Evolutionary conservation across 768 basidiomycete species (phyloP).

Genomic region (Collybia sp.): DNA sequence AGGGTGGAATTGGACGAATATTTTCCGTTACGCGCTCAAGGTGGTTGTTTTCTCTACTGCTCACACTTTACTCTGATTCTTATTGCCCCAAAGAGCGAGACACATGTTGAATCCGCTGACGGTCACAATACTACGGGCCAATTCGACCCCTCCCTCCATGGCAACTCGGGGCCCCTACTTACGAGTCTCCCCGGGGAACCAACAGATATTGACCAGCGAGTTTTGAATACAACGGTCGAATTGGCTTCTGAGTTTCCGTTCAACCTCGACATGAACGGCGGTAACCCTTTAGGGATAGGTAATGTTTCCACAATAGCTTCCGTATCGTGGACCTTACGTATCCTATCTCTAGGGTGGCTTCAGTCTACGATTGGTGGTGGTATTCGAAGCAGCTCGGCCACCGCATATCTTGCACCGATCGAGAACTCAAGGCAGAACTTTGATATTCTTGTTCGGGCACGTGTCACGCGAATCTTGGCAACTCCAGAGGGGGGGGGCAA

Average conservation of each 20-base stretch:
- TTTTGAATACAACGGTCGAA: constrained; percentile 29
- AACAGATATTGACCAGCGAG: constrained; percentile 22
- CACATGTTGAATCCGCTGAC: constrained; percentile 30
- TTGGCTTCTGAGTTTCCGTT: constrained; percentile 26
- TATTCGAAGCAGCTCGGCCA: constrained; percentile 19
- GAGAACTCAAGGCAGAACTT: too few species aligned
- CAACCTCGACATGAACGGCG: constrained; percentile 27
- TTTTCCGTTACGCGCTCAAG: constrained; percentile 27
- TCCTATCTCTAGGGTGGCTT: constrained; percentile 10
- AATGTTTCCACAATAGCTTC: not conserved
- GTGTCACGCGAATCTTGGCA: too few species aligned
- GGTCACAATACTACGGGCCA: constrained; percentile 30
- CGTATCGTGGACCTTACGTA: too few species aligned
- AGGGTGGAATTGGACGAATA: constrained; percentile 31
- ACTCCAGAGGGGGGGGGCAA: too few species aligned
- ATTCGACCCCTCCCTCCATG: constrained; percentile 32
- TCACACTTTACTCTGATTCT: not conserved
- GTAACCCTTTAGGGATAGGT: constrained; percentile 26
- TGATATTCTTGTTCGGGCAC: too few species aligned
- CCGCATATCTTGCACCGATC: constrained; percentile 13
- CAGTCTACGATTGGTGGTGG: constrained; percentile 17
- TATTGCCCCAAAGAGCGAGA: constrained; percentile 25
- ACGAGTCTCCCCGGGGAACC: constrained; percentile 26
- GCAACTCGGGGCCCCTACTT: constrained; percentile 22
- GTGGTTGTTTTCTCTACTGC: constrained; percentile 9